phyloP scores from a whole-genome alignment of 768 basidiomycete species.

The Sporobolomyces pararoseus region DNA sequence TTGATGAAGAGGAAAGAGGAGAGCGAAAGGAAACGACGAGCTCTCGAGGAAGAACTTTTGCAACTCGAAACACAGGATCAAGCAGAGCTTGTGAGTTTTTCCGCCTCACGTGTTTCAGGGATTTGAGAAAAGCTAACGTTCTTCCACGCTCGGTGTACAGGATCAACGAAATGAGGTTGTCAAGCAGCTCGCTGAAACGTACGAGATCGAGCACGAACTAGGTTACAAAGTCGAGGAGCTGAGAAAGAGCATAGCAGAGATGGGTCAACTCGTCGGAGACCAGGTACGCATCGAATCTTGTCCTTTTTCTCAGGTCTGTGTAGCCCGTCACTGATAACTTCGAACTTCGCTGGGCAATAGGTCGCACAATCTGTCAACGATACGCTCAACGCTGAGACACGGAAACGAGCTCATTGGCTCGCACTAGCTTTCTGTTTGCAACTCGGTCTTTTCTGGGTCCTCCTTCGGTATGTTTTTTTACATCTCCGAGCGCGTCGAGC shows the following conservation, averaged over 20 bases:
- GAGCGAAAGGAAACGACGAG: slow-evolving; percentile 9
- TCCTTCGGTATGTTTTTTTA: slow-evolving; percentile 24
- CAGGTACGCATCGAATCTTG: slow-evolving; percentile 14
- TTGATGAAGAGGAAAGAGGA: slow-evolving; percentile 16
- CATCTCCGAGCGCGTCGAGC: not conserved
- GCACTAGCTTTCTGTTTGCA: slow-evolving; percentile 16
- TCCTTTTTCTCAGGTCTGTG: not conserved
- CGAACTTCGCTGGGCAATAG: not conserved
- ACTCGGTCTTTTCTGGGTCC: slow-evolving; percentile 18
- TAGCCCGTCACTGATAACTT: not conserved
- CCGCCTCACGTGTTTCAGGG: not conserved
- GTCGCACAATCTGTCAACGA: slow-evolving; percentile 19
- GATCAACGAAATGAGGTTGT: not conserved
- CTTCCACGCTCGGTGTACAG: too few relatives aligned
- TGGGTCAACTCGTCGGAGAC: slow-evolving; percentile 24
- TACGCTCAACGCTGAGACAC: not conserved
- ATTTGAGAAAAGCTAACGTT: too few relatives aligned
- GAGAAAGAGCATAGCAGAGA: slow-evolving; percentile 22
- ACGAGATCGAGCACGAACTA: slow-evolving; percentile 27
- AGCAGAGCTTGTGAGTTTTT: not conserved
- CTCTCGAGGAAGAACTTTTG: slow-evolving; percentile 19
- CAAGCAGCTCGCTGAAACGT: not conserved
- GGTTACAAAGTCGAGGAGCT: slow-evolving; percentile 30
- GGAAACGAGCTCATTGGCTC: slow-evolving; percentile 14
- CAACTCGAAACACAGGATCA: not conserved